Conservation (phyloP, 2,329 filamentous ascomycete genomes). For the Ophiostoma australiae region DNA sequence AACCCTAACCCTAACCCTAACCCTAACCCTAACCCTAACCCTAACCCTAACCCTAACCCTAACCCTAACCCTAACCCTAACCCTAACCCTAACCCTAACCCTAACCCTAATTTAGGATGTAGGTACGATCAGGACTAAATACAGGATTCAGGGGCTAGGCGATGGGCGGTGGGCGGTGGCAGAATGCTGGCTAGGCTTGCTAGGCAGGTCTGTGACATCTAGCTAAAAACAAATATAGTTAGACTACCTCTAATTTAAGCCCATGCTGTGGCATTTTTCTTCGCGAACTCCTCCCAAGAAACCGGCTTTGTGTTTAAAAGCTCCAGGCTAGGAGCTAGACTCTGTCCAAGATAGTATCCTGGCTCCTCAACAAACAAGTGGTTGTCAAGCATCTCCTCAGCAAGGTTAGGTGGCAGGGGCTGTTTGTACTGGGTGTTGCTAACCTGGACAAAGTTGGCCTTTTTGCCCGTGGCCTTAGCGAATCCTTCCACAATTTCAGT, state of each 20-base stretch:
- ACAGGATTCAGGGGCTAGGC: too few species aligned
- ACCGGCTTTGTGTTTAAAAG: background rate
- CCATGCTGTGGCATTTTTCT: background rate
- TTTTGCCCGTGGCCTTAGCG: background rate
- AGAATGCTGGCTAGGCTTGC: too few species aligned
- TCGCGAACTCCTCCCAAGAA: background rate
- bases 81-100: too few species aligned
- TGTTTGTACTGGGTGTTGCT: slow-evolving; percentile 4
- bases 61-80: too few species aligned
- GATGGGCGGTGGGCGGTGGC: too few species aligned
- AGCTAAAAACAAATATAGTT: too few species aligned
- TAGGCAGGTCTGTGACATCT: too few species aligned
- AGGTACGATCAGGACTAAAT: too few species aligned
- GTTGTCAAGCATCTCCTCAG: background rate
- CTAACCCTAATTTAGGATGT: too few species aligned
- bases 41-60: too few species aligned
- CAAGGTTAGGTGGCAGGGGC: background rate
- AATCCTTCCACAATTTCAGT: background rate
- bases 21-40: too few species aligned
- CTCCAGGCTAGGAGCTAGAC: background rate
- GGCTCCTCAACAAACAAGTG: background rate
- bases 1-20: too few species aligned
- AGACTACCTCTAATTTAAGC: background rate
- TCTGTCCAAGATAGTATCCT: background rate
- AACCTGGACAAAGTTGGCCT: background rate